These are phyloP conservation scores for Thermochaetoides thermophila DNA, from an alignment of 495 filamentous ascomycete species.

Conservation along the genomic window DNA sequence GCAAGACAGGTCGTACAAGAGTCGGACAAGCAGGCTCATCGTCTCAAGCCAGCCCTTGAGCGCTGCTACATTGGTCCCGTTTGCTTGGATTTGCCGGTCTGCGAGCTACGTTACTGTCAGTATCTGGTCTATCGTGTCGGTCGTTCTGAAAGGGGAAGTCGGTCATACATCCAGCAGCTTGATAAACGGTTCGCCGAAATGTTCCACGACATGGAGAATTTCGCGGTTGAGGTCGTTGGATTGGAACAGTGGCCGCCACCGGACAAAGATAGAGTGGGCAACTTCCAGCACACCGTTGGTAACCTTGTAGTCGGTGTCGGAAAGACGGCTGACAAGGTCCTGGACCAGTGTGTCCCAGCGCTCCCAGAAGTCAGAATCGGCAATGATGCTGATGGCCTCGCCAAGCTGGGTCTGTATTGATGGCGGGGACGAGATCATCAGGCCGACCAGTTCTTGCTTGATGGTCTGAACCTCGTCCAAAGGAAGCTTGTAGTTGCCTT, in stretches of 20 bases:
- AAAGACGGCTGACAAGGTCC: slow-evolving; percentile 81
- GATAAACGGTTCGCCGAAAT: slow-evolving; percentile 71
- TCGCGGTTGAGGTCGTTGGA: slow-evolving; percentile 85
- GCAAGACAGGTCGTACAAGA: slow-evolving; percentile 89
- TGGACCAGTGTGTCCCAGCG: slow-evolving; percentile 80
- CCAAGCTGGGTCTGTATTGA: slow-evolving; percentile 86
- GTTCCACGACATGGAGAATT: slow-evolving; percentile 81
- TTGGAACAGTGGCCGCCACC: slow-evolving; percentile 85
- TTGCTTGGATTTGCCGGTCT: slow-evolving; percentile 61
- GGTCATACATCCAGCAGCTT: slow-evolving; percentile 50
- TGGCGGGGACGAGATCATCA: slow-evolving; percentile 86
- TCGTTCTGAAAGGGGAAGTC: slow-evolving; percentile 7
- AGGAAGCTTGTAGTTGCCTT: slow-evolving; percentile 78
- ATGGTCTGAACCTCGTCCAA: slow-evolving; percentile 68
- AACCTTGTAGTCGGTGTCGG: slow-evolving; percentile 54
- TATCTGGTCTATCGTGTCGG: background rate
- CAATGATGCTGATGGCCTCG: slow-evolving; percentile 91
- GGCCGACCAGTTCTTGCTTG: slow-evolving; percentile 82
- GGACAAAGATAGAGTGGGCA: slow-evolving; percentile 92
- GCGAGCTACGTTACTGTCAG: slow-evolving; percentile 40
- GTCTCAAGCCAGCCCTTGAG: slow-evolving; percentile 66
- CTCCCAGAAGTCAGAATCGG: slow-evolving; percentile 93
- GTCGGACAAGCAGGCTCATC: slow-evolving; percentile 71
- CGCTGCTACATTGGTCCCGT: slow-evolving; percentile 54
- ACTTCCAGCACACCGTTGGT: slow-evolving; percentile 94